Percentiles rank a stretch among this genome's conserved stretches.
Evolutionary conservation across 371 early-diverging fungal genomes (phyloP).

Genomic region (Fennellomyces sp.): DNA sequence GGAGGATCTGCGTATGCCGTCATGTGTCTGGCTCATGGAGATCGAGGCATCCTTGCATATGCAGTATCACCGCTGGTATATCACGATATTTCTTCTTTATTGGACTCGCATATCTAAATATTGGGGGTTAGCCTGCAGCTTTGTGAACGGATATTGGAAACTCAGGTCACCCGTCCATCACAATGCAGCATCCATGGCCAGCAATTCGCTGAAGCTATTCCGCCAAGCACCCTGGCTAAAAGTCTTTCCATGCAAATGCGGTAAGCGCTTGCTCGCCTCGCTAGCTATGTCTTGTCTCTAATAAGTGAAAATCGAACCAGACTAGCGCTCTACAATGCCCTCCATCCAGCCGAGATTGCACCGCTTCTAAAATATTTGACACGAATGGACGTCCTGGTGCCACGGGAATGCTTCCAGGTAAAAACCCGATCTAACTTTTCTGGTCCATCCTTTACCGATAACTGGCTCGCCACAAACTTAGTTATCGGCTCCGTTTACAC

Average conservation of each 20-base stretch:
- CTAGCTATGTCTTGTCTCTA: not conserved
- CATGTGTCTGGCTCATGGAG: slow-evolving; percentile 7
- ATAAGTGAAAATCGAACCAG: too few species aligned
- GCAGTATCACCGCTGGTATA: slow-evolving; percentile 8
- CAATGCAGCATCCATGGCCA: not conserved
- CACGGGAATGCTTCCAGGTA: slow-evolving; percentile 4
- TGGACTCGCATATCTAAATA: not conserved
- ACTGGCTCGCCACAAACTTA: not conserved
- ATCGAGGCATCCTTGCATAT: slow-evolving; percentile 7
- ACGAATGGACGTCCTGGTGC: not conserved
- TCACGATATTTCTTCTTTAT: not conserved
- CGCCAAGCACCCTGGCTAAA: slow-evolving; percentile 4
- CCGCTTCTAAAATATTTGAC: slow-evolving; percentile 11
- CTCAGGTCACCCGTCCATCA: not conserved
- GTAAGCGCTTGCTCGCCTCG: too few species aligned
- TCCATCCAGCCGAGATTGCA: slow-evolving; percentile 18
- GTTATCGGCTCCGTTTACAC: not conserved
- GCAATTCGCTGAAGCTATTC: not conserved
- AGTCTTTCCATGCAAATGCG: slow-evolving; percentile 11
- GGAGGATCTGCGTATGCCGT: slow-evolving; percentile 19
- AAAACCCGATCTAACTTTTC: not conserved
- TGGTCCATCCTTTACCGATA: too few species aligned
- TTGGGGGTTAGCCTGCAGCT: not conserved
- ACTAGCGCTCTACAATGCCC: slow-evolving; percentile 8
- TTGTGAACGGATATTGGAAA: slow-evolving; percentile 1